phyloP scores from a whole-genome alignment of 2,329 filamentous ascomycete genomes.

The Ophiocordyceps unilateralis region DNA sequence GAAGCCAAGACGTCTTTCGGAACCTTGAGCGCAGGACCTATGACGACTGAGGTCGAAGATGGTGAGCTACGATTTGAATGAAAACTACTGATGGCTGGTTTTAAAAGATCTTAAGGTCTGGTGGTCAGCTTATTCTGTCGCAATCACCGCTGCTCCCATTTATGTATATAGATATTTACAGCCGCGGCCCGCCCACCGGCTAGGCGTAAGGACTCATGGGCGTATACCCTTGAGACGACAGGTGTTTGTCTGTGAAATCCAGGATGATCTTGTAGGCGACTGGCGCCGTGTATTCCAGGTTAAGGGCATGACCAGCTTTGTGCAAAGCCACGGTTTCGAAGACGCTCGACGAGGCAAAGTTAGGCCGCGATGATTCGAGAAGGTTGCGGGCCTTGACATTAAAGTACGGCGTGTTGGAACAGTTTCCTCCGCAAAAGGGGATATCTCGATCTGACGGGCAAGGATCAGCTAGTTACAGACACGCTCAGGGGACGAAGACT shows the following conservation, averaged over 20 bases:
- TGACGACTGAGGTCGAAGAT: no score
- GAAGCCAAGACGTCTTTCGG: no score
- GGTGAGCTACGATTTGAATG: no score
- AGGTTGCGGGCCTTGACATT: slow-evolving; percentile 19
- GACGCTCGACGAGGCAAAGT: slow-evolving; percentile 25
- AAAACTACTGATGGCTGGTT: no score
- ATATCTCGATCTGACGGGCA: slow-evolving; percentile 23
- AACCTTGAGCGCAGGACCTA: no score
- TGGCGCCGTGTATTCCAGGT: slow-evolving; percentile 21
- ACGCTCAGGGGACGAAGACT: slow-evolving; percentile 5
- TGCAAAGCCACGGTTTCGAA: slow-evolving; percentile 39
- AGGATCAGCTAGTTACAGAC: not conserved
- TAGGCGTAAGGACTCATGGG: no score
- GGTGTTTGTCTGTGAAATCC: slow-evolving; percentile 12
- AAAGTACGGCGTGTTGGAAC: slow-evolving; percentile 23
- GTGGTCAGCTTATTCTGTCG: no score
- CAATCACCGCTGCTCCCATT: no score
- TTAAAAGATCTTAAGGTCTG: no score
- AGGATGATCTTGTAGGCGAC: slow-evolving; percentile 18
- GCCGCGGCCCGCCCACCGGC: no score
- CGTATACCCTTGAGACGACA: no score
- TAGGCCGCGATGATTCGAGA: slow-evolving; percentile 20
- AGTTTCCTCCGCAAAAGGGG: slow-evolving; percentile 47
- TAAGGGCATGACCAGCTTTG: slow-evolving; percentile 32
- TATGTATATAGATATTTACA: no score